Conservation (phyloP, 257 asterid genomes). For the Knoxia roxburghii region DNA sequence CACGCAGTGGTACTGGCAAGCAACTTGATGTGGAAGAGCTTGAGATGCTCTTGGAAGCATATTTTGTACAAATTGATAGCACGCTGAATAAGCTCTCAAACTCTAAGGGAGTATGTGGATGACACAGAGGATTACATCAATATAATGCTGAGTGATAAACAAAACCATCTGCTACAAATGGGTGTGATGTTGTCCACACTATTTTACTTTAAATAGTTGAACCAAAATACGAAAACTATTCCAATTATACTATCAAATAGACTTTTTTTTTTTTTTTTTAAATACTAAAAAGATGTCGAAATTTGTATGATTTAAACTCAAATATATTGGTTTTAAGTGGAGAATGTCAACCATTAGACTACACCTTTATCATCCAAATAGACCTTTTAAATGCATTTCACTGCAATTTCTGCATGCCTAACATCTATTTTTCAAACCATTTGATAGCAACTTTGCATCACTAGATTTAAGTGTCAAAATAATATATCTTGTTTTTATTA, state of each 20-base stretch:
- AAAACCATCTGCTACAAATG: conserved; percentile 55
- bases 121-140: conserved; percentile 81
- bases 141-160: conserved; percentile 47
- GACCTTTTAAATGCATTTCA: not conserved
- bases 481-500: too few relatives aligned
- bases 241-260: too few relatives aligned
- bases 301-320: too few relatives aligned
- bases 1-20: conserved; percentile 27
- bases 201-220: too few relatives aligned
- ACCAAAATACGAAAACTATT: too few relatives aligned
- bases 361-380: too few relatives aligned
- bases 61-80: conserved; percentile 75
- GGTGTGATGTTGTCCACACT: conserved; percentile 52
- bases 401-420: not conserved
- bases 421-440: not conserved
- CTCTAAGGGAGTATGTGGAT: conserved; percentile 72
- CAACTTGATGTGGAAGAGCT: conserved; percentile 71
- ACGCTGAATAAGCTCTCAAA: conserved; percentile 57
- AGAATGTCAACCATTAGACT: too few relatives aligned
- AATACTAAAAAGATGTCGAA: too few relatives aligned
- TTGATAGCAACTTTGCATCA: not conserved
- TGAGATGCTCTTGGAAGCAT: conserved; percentile 87
- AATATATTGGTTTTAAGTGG: too few relatives aligned
- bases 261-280: too few relatives aligned
- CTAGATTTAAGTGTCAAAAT: too few relatives aligned